Percentiles rank a stretch among this genome's conserved stretches.
phyloP scores from a whole-genome alignment of 2,329 filamentous ascomycete genomes.

The Colletotrichum siamense region DNA sequence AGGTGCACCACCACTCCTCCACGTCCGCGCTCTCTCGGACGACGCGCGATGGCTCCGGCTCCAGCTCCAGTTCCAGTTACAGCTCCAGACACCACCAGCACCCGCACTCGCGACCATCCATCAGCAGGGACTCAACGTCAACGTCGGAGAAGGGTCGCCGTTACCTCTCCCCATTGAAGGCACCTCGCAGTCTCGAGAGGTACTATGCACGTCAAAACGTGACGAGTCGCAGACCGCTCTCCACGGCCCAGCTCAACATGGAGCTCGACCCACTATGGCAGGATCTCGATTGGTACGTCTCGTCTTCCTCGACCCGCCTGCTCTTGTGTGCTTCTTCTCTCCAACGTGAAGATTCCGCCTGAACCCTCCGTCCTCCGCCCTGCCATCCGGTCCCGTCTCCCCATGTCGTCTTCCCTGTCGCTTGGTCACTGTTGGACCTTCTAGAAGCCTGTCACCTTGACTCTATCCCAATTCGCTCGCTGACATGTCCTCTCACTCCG shows the following conservation, averaged over 20 bases:
- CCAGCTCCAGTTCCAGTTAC: neutral
- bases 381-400: neutral
- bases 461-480: neutral
- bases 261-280: conserved; percentile 73
- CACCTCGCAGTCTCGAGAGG: conserved; percentile 20
- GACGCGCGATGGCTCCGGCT: conserved; percentile 1
- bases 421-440: neutral
- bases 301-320: neutral
- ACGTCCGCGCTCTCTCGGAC: neutral
- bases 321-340: neutral
- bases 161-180: conserved; percentile 24
- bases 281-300: conserved; percentile 74
- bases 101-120: neutral
- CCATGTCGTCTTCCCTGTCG: neutral
- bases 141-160: conserved; percentile 16
- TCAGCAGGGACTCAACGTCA: conserved; percentile 1
- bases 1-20: neutral
- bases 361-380: neutral
- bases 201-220: conserved; percentile 29
- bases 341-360: neutral
- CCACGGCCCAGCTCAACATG: conserved; percentile 42
- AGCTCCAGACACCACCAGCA: neutral
- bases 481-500: neutral
- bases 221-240: conserved; percentile 29
- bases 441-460: neutral